A percentile compares a stretch with the other conserved stretches of the same genome.
phyloP scores from a whole-genome alignment of 495 filamentous ascomycete genomes.

The Hypoxylon crocopeplum region DNA sequence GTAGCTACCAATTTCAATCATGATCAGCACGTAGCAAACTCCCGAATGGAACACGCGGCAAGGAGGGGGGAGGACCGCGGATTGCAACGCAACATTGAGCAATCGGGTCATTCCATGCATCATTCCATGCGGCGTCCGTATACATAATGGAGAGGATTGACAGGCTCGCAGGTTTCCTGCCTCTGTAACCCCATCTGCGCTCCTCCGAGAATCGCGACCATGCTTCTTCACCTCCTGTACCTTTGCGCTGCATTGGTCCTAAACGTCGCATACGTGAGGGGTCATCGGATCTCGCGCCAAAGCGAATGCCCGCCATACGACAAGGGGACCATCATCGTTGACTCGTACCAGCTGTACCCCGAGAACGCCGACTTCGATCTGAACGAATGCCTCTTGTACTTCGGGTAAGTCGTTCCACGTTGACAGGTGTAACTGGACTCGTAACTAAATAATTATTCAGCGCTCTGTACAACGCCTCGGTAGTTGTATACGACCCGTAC shows the following conservation, averaged over 20 bases:
- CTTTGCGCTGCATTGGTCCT: slow-evolving; percentile 10
- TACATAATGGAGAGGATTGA: slow-evolving; percentile 18
- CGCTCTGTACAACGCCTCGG: slow-evolving; percentile 34
- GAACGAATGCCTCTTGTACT: slow-evolving; percentile 38
- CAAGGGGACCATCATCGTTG: slow-evolving; percentile 39
- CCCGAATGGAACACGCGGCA: slow-evolving; percentile 11
- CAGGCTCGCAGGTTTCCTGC: not conserved
- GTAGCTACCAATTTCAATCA: not conserved
- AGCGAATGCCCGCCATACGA: slow-evolving; percentile 39
- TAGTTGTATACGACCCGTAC: slow-evolving; percentile 45
- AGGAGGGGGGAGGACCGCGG: not conserved
- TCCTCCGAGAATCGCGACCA: slow-evolving; percentile 2
- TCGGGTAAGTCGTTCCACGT: slow-evolving; percentile 24
- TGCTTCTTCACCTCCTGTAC: slow-evolving; percentile 10
- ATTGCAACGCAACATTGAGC: slow-evolving; percentile 13
- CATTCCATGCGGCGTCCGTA: slow-evolving; percentile 4
- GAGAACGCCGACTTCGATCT: slow-evolving; percentile 48
- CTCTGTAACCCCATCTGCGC: not conserved
- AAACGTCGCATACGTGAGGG: not conserved
- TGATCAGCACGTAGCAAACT: slow-evolving; percentile 1
- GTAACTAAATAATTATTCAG: slow-evolving; percentile 11
- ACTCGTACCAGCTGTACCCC: slow-evolving; percentile 45
- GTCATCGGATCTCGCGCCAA: slow-evolving; percentile 1
- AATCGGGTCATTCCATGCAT: not conserved
- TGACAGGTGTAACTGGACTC: not conserved